Percentiles rank a stretch among this genome's conserved stretches.
phyloP scores from a whole-genome alignment of 2,329 filamentous ascomycete genomes.

The Hirsutella minnesotensis region DNA sequence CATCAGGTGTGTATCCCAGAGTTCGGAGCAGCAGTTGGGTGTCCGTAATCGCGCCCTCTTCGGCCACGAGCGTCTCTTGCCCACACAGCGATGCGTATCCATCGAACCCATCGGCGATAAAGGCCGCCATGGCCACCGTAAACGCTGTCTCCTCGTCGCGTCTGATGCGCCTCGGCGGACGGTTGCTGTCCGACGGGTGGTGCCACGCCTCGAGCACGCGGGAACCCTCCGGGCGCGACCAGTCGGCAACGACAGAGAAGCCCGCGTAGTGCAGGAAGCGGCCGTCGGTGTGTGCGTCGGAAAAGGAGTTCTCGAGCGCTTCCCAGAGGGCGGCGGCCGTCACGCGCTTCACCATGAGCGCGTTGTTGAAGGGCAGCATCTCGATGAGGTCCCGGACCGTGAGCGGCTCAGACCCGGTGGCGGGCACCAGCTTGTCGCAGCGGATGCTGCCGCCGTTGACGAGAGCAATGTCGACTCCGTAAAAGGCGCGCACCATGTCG shows the following conservation, averaged over 20 bases:
- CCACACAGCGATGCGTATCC: constrained; percentile 10
- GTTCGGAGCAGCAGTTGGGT: constrained; percentile 9
- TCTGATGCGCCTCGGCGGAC: neutral
- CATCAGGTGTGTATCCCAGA: neutral
- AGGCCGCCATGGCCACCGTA: constrained; percentile 8
- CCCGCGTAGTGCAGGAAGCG: constrained; percentile 13
- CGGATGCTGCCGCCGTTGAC: constrained; percentile 14
- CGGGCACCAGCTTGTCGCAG: constrained; percentile 10
- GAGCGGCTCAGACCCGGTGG: constrained; percentile 4
- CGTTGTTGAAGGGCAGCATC: constrained; percentile 13
- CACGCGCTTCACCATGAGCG: constrained; percentile 11
- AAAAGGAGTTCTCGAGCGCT: constrained; percentile 13
- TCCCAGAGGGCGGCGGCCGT: constrained; percentile 5
- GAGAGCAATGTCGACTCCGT: constrained; percentile 12
- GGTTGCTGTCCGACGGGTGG: neutral
- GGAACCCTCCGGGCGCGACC: constrained; percentile 5
- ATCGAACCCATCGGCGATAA: constrained; percentile 13
- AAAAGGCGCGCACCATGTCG: constrained; percentile 13
- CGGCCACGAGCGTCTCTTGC: constrained; percentile 8
- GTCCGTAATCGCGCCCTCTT: constrained; percentile 13
- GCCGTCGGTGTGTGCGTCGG: constrained; percentile 13
- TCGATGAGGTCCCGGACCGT: constrained; percentile 12
- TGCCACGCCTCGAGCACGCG: constrained; percentile 1
- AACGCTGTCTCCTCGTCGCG: neutral
- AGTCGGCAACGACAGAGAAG: constrained; percentile 8